phyloP scores from a whole-genome alignment of 768 basidiomycete genomes.

The Crassisporium funariophilum region DNA sequence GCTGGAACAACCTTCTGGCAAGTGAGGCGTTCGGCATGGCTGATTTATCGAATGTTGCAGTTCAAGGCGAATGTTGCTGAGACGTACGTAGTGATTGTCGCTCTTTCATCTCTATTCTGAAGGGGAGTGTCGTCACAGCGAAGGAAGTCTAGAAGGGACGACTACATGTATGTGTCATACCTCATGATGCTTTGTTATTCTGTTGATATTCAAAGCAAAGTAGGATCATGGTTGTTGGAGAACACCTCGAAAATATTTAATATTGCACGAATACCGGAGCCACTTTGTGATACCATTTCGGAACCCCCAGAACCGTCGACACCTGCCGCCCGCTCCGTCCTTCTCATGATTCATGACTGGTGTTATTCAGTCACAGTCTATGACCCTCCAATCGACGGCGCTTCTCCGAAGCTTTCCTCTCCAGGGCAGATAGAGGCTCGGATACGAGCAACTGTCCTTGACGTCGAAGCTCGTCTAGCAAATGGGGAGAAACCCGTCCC shows the following conservation, averaged over 20 bases:
- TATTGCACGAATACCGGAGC: conserved; percentile 71
- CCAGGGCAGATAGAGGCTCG: conserved; percentile 45
- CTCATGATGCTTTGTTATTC: not conserved
- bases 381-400: conserved; percentile 31
- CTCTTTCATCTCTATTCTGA: not conserved
- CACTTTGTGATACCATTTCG: conserved; percentile 64
- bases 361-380: conserved; percentile 78
- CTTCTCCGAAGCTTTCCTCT: conserved; percentile 31
- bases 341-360: conserved; percentile 77
- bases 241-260: conserved; percentile 70
- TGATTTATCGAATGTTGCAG: conserved; percentile 68
- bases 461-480: conserved; percentile 55
- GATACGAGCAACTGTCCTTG: conserved; percentile 50
- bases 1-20: conserved; percentile 77
- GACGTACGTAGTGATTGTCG: conserved; percentile 46
- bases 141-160: too few relatives aligned
- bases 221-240: conserved; percentile 68
- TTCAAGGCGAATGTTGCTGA: conserved; percentile 65
- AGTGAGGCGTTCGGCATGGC: conserved; percentile 80
- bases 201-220: conserved; percentile 10
- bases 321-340: conserved; percentile 56
- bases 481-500: conserved; percentile 59
- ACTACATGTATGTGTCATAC: conserved; percentile 55
- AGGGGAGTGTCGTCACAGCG: too few relatives aligned
- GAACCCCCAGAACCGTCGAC: conserved; percentile 44